Conservation (phyloP, 192 early-diverging fungal species). For the Backusella sp. region DNA sequence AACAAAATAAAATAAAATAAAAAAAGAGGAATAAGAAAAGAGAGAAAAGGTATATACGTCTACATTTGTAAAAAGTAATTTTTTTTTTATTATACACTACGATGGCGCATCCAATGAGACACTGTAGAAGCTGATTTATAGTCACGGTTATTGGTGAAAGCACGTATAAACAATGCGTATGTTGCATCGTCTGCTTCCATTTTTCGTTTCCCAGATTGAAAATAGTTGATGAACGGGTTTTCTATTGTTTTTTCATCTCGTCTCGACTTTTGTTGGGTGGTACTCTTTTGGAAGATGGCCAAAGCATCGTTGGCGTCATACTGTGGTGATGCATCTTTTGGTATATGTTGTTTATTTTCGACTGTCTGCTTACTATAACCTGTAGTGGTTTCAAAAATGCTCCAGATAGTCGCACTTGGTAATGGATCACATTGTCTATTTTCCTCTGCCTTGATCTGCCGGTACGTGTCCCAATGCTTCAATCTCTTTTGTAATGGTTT, state of each 20-base stretch:
- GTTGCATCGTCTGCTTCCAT: slow-evolving; percentile 3
- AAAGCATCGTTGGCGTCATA: not conserved
- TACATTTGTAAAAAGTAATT: not conserved
- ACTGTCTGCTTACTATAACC: not conserved
- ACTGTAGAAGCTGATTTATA: not conserved
- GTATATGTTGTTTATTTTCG: slow-evolving; percentile 1
- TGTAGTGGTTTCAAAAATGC: slow-evolving; percentile 16
- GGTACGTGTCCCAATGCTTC: not conserved
- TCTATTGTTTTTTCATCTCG: not conserved
- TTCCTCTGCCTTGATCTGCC: not conserved
- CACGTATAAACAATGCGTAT: slow-evolving; percentile 17
- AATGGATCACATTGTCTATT: not conserved
- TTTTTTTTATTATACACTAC: not conserved
- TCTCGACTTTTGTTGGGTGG: not conserved
- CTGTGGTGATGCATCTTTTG: not conserved
- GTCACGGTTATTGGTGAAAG: slow-evolving; percentile 7
- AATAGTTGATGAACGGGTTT: not conserved
- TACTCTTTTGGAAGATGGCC: not conserved
- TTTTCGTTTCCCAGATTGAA: not conserved
- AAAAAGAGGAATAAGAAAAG: not conserved
- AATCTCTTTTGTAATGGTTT: not conserved
- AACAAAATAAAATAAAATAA: not conserved
- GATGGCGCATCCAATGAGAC: slow-evolving; percentile 9
- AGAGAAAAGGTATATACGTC: not conserved
- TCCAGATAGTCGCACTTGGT: not conserved